Percentiles rank a stretch among this genome's conserved stretches.
Conservation (phyloP, 2,329 filamentous ascomycete genomes). For the Trichoderma breve region DNA sequence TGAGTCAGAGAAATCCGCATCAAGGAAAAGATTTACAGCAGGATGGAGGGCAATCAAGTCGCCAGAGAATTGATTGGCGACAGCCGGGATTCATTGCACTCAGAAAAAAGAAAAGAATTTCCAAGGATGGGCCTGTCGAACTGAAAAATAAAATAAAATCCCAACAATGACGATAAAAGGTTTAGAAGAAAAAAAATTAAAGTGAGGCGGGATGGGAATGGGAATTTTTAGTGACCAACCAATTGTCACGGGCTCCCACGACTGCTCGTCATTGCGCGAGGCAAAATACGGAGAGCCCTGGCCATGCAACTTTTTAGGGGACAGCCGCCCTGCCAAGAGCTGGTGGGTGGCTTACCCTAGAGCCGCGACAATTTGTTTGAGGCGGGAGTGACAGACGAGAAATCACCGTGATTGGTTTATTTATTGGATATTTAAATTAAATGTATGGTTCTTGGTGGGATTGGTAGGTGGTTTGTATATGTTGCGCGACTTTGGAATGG, state of each 20-base stretch:
- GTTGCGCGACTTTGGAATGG: background rate
- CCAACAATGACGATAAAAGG: background rate
- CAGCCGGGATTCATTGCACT: background rate
- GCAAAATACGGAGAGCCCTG: background rate
- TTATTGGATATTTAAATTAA: background rate
- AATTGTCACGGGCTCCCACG: slow-evolving; percentile 17
- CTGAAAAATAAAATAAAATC: no score
- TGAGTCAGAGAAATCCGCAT: slow-evolving; percentile 9
- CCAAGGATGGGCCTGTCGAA: background rate
- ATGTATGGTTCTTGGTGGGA: background rate
- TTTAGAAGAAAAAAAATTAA: background rate
- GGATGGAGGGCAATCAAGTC: background rate
- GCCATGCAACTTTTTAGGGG: background rate
- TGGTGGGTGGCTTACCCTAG: background rate
- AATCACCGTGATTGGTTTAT: background rate
- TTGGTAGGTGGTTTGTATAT: background rate
- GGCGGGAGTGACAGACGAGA: background rate
- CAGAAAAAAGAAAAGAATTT: background rate
- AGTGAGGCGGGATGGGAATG: background rate
- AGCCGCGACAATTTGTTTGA: background rate
- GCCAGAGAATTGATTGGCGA: background rate
- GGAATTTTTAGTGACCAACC: slow-evolving; percentile 14
- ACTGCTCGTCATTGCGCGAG: slow-evolving; percentile 16
- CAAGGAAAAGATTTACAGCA: slow-evolving; percentile 7
- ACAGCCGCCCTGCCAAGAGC: background rate